These are phyloP conservation scores for Boletus smithii DNA, from an alignment of 1,284 basidiomycete species.

Conservation along the genomic window DNA sequence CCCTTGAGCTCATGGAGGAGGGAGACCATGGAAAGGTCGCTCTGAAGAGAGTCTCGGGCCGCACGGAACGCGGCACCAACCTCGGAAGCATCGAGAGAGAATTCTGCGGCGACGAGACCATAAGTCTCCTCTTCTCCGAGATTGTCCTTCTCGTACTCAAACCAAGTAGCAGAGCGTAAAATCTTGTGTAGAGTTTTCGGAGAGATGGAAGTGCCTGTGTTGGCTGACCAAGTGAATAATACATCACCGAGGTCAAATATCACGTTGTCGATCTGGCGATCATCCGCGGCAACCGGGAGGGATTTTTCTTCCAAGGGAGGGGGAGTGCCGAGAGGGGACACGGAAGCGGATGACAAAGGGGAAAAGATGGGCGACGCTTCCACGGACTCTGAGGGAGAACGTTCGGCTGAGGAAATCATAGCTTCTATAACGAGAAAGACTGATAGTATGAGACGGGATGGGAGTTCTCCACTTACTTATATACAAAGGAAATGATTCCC, in stretches of 20 bases:
- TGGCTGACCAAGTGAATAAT: constrained; percentile 24
- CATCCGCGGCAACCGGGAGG: not conserved
- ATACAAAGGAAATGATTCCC: too few relatives aligned
- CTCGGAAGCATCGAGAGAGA: constrained; percentile 19
- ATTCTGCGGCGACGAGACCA: constrained; percentile 10
- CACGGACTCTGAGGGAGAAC: not conserved
- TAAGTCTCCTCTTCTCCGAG: constrained; percentile 17
- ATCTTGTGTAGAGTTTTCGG: constrained; percentile 13
- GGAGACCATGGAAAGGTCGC: constrained; percentile 12
- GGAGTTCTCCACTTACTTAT: too few relatives aligned
- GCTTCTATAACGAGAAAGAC: too few relatives aligned
- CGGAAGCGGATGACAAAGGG: not conserved
- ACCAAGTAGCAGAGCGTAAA: constrained; percentile 20
- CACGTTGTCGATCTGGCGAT: constrained; percentile 24
- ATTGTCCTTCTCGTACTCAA: constrained; percentile 27
- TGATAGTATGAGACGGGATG: too few relatives aligned
- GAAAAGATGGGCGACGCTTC: constrained; percentile 5
- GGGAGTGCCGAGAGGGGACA: constrained; percentile 4
- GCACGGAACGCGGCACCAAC: constrained; percentile 9
- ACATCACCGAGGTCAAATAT: constrained; percentile 27
- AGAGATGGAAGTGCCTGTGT: constrained; percentile 19
- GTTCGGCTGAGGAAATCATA: not conserved
- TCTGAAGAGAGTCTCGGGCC: constrained; percentile 13
- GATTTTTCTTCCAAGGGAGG: constrained; percentile 4
- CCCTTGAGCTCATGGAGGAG: constrained; percentile 18